A percentile compares a stretch with the other conserved stretches of the same genome.
Evolutionary conservation across 2,329 filamentous ascomycete species (phyloP).

Genomic region (Phaeosphaeria sp.): DNA sequence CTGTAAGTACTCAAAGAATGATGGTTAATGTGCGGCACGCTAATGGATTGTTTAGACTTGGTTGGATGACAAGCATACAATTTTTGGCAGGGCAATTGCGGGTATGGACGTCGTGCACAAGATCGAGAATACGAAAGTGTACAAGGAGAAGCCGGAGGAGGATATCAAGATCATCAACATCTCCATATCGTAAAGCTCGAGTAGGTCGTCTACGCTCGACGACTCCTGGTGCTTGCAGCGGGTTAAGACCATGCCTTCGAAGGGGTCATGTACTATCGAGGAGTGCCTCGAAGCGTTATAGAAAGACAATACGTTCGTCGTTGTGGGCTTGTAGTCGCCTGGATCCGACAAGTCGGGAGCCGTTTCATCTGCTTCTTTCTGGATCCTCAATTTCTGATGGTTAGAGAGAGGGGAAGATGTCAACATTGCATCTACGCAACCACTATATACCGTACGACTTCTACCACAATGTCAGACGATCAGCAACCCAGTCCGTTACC

Average conservation of each 20-base stretch:
- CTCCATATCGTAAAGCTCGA: slow-evolving; percentile 38
- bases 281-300: too few species aligned
- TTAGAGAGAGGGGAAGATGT: too few species aligned
- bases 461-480: slow-evolving; percentile 23
- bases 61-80: slow-evolving; percentile 95
- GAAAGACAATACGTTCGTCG: too few species aligned
- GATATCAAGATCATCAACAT: slow-evolving; percentile 98
- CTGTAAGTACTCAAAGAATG: slow-evolving; percentile 61
- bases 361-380: too few species aligned
- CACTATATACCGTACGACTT: background rate
- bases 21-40: slow-evolving; percentile 7
- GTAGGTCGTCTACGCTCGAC: too few species aligned
- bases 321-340: too few species aligned
- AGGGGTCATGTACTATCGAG: too few species aligned
- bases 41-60: slow-evolving; percentile 68
- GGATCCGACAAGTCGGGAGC: too few species aligned
- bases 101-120: slow-evolving; percentile 94
- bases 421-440: background rate
- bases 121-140: slow-evolving; percentile 89
- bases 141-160: slow-evolving; percentile 92
- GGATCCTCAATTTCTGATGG: too few species aligned
- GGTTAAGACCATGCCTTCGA: too few species aligned
- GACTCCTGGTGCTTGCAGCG: too few species aligned
- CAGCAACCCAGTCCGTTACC: slow-evolving; percentile 38
- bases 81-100: slow-evolving; percentile 89